phyloP scores from a whole-genome alignment of 2,329 filamentous ascomycete species.

The Colletotrichum sp. region DNA sequence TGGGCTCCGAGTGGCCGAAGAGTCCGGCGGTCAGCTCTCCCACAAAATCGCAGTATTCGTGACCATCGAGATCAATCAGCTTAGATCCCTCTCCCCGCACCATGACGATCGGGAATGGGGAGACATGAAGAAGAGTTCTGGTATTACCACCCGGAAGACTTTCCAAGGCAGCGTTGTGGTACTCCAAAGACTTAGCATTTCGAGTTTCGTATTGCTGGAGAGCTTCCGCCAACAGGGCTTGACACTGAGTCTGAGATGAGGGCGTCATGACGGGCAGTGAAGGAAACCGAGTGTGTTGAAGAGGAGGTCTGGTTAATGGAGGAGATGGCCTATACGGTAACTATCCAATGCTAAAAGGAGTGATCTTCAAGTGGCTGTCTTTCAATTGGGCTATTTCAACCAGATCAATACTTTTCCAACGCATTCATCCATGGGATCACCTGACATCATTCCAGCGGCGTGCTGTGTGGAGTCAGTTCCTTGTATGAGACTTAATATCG shows the following conservation, averaged over 20 bases:
- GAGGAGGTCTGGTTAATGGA: background rate
- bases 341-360: background rate
- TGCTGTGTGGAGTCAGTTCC: background rate
- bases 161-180: background rate
- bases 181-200: background rate
- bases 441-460: background rate
- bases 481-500: background rate
- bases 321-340: background rate
- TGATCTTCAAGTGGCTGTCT: background rate
- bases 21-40: background rate
- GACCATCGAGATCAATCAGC: background rate
- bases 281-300: background rate
- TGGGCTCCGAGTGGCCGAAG: background rate
- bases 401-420: background rate
- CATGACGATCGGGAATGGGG: background rate
- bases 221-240: background rate
- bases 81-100: background rate
- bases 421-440: background rate
- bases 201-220: background rate
- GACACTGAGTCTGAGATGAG: background rate
- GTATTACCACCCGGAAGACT: background rate
- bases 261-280: background rate
- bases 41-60: background rate
- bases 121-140: background rate
- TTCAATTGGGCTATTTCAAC: background rate